Base-by-base conservation (phyloP, 345 rosid genomes). In the Populus pruinosa region DNA sequence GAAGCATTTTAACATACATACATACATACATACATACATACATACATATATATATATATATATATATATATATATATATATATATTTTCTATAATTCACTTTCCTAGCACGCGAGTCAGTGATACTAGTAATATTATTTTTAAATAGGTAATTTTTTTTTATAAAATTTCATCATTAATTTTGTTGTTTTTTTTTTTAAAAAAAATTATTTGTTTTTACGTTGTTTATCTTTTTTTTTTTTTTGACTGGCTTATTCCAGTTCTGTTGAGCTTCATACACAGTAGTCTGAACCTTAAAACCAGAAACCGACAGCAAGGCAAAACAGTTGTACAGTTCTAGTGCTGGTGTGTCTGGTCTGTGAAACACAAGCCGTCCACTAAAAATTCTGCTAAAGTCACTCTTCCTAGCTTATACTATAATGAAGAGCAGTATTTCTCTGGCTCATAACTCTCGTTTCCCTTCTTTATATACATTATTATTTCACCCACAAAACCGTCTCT, bases 281-380 rank as follows among this genome's bases (percentile, higher is more conserved):
- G 67, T 23, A 50, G 76, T 78, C 81, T 72, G 81, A 71, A 64
- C 63, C 74, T 53, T 62, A 63, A 71, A 23, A 36, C 13, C 2
- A 39, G 6, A 47, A 65, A 27, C 65, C 53, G 36, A 33, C 33
- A 17, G 20, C 31, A 50, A 50, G 65, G 27, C 38, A 23, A 74
- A 43, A 38, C 62, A 36, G 76, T 5, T 27, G 67, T 10, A 10
- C 47, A 43, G 47, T 11, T 43, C 14, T 10, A 43, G 14, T 13
- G 47, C 29, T 59, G 64, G 2, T 8, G 38, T 53, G 6, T 68
- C 67, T 23, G 71, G 71, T 47, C 64, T 8, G 5, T 12, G 39
- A 20, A 14, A 21, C 76, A 69, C 14, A 8, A 33, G 29, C 67
- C 72, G 36, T 50, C 49, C 59, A 29, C 55, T 39, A 38, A 8